Evolutionary conservation across 23 red algal species (phyloP).

Genomic region (Gracilaria domingensis): DNA sequence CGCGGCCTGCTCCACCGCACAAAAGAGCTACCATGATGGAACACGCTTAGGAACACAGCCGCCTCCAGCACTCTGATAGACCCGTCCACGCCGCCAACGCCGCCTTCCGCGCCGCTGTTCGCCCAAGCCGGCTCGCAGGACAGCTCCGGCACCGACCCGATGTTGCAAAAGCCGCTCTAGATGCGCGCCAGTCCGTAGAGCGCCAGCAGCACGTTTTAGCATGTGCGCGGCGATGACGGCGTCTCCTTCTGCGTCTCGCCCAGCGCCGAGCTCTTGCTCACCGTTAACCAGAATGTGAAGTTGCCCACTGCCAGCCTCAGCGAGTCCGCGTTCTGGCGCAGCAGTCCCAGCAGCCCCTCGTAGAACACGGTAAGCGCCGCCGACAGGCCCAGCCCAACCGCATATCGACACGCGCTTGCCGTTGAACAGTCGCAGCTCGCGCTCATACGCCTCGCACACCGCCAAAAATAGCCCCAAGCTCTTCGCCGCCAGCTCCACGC

Average conservation of each 20-base stretch:
- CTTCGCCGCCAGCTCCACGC: slow-evolving; percentile 40
- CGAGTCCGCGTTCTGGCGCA: slow-evolving; percentile 22
- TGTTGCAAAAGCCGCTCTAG: slow-evolving; percentile 23
- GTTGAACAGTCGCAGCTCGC: slow-evolving; percentile 45
- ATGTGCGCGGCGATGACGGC: background rate
- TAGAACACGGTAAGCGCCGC: slow-evolving; percentile 30
- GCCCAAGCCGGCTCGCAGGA: background rate
- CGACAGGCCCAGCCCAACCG: slow-evolving; percentile 25
- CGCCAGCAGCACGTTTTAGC: slow-evolving; percentile 54
- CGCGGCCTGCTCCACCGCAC: slow-evolving; percentile 44
- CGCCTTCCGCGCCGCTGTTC: too few species aligned
- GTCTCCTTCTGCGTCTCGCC: slow-evolving; percentile 60
- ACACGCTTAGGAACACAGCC: slow-evolving; percentile 48
- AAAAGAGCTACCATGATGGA: slow-evolving; percentile 31
- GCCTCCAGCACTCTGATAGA: slow-evolving; percentile 50
- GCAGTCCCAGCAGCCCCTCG: slow-evolving; percentile 16
- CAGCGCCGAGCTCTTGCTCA: slow-evolving; percentile 61
- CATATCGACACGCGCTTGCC: slow-evolving; percentile 60
- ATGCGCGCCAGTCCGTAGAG: slow-evolving; percentile 51
- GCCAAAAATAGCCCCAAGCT: slow-evolving; percentile 47
- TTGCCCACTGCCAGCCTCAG: slow-evolving; percentile 46
- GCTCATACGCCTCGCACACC: slow-evolving; percentile 54
- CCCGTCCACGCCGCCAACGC: background rate
- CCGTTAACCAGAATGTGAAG: slow-evolving; percentile 58
- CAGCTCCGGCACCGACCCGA: slow-evolving; percentile 59